Base-by-base conservation (phyloP, 768 basidiomycete species). In the Boletus insuetus region DNA sequence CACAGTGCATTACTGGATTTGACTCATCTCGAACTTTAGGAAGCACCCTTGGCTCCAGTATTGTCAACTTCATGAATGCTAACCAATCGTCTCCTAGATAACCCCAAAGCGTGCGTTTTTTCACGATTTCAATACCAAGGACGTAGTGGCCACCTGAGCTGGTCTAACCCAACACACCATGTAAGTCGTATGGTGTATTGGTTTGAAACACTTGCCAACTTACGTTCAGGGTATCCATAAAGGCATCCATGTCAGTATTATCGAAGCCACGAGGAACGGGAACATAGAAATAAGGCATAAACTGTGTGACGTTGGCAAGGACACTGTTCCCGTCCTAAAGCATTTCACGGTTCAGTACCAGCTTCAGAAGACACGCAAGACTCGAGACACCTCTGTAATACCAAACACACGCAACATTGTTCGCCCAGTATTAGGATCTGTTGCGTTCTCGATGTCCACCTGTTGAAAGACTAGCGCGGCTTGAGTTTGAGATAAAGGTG, bases 1-100 rank as follows among this genome's bases (percentile, higher is more conserved):
- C 63, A 46, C 54, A 29, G 8, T 22, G 43, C 29, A 17, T 43
- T 22, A 24, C n/a, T 16, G 56, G 51, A 19, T 40, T 32, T 24
- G 40, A 90, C 90, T 88, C 71, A 91, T 93, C 94, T 90, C 94
- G 79, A 53, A 97, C 84, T 80, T 88, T 92, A 2, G 95, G 91
- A 20, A 98, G 72, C 57, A 76, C 80, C 60, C 81, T 87, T 3
- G 90, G 88, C 54, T 94, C 87, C 1, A 73, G 65, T 32, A 91
- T 73, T 5, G 83, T 89, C 53, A 99, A 75, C 70, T 91, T 97
- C 77, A 98, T 78, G 73, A 99, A 99, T 1, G 85, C 79, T 7
- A 83, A 70, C 69, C 74, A 76, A 38, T 87, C 84, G 50, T 98
- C 93, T 39, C 97, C 94, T 29, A 78, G 75, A 68, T 95, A 99